Base-by-base conservation (phyloP, 31 red algal species). In the Porphyra umbilicalis region DNA sequence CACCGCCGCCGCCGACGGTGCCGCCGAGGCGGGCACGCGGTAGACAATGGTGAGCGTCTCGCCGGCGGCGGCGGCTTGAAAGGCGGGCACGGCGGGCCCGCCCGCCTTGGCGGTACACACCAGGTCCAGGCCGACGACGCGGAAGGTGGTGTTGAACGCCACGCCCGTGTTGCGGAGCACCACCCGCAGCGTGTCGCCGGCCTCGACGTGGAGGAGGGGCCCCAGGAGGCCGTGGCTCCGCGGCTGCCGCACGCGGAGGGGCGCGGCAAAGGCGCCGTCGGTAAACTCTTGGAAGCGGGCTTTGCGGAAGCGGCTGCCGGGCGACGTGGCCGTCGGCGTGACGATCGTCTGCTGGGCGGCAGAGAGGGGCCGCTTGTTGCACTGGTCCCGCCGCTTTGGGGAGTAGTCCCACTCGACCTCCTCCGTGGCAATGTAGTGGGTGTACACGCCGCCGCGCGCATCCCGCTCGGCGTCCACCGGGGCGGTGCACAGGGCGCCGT, bases 341-440 rank as follows among this genome's bases (percentile, higher is more conserved):
- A 81, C 81, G 36, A 82, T 82, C 1, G 77, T 79, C 46, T 88
- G 30, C 32, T 88, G 80, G 18, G 76, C 86, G 6, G 38, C 44
- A 9, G 80, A 75, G 16, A 88, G 82, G 46, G 40, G 46, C 6
- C 32, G 32, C 10, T 46, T 46, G 36, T 36, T 82, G 80, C 86
- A 88, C 14, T 81, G 79, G 33, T 88, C 79, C 33, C 42, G 74
- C 30, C 74, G 71, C 32, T 77, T 78, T 18, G 86, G 86, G 7
- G 86, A 78, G 80, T 88, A 88, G 44, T 88, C 86, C 86, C 86
- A 88, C 8, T 88, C 80, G 34, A 88, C 44, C 33, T 81, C 15
- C 38, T 88, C 86, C 5, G 86, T 79, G 11, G 86, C 79, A 40
- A 88, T 82, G 33, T 88, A 88, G 67, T 88, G 86, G n/a, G 86